These are phyloP conservation scores for Alternaria brassicicola DNA, from an alignment of 2,329 filamentous ascomycete genomes.

Conservation along the genomic window DNA sequence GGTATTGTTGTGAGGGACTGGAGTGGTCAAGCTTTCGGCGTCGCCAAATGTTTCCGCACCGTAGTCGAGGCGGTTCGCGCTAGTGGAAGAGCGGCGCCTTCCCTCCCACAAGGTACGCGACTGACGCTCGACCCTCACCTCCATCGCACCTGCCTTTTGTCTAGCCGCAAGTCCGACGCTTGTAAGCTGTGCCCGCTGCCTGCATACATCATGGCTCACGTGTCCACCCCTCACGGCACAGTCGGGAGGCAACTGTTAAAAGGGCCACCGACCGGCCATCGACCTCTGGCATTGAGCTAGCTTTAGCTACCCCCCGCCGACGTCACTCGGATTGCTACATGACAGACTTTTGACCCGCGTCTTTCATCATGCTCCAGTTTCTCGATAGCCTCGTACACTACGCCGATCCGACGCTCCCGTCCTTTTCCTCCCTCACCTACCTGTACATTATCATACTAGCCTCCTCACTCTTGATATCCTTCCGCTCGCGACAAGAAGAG, in stretches of 20 bases:
- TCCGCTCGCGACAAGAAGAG: constrained; percentile 25
- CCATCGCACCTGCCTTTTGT: background rate
- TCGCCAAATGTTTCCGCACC: constrained; percentile 19
- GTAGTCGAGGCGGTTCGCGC: constrained; percentile 8
- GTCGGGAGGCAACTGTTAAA: constrained; percentile 2
- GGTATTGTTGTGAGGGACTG: background rate
- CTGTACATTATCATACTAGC: constrained; percentile 38
- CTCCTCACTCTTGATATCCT: constrained; percentile 32
- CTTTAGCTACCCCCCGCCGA: constrained; percentile 19
- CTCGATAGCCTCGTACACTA: constrained; percentile 39
- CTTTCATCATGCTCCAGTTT: constrained; percentile 31
- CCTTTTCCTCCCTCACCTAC: constrained; percentile 38
- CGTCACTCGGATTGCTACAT: constrained; percentile 17
- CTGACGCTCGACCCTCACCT: background rate
- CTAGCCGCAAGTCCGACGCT: background rate
- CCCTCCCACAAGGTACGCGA: constrained; percentile 2
- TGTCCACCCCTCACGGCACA: background rate
- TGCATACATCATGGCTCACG: constrained; percentile 4
- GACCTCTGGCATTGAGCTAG: constrained; percentile 3
- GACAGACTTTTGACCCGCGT: constrained; percentile 5
- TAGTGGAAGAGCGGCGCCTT: constrained; percentile 8
- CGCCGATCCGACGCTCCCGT: constrained; percentile 39
- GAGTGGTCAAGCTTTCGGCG: background rate
- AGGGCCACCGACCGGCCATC: background rate
- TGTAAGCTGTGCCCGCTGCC: background rate